Conservation (phyloP, 192 early-diverging fungal species). For the Entomortierella lignicola region DNA sequence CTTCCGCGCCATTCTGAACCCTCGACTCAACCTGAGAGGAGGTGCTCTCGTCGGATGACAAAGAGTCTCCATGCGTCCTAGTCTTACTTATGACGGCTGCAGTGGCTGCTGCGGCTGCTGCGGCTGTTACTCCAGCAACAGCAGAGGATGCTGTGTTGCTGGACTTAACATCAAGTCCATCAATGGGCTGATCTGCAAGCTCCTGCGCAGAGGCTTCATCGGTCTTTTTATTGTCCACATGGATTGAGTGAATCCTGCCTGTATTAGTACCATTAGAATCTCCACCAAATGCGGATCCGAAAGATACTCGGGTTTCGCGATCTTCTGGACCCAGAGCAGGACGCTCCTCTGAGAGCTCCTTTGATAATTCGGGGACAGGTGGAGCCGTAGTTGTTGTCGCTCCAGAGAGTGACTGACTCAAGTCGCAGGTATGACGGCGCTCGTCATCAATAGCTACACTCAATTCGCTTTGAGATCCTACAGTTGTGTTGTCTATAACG, state of each 20-base stretch:
- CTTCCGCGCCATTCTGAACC: neutral
- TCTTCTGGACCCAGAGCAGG: slow-evolving; percentile 2
- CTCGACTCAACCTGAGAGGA: neutral
- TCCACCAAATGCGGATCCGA: slow-evolving; percentile 46
- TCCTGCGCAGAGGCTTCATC: neutral
- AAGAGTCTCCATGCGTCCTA: neutral
- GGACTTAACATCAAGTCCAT: slow-evolving; percentile 24
- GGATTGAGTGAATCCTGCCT: slow-evolving; percentile 33
- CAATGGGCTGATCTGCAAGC: slow-evolving; percentile 17
- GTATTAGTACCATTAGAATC: slow-evolving; percentile 22
- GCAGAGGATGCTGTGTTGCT: no score
- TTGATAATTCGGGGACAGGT: slow-evolving; percentile 9
- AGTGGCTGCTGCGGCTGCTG: neutral
- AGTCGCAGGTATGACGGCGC: slow-evolving; percentile 46
- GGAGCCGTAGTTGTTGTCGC: slow-evolving; percentile 3
- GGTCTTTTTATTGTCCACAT: slow-evolving; percentile 1
- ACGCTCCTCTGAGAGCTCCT: slow-evolving; percentile 1
- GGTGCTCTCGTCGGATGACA: neutral
- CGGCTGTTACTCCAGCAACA: slow-evolving; percentile 39
- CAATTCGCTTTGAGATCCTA: neutral
- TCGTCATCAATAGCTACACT: slow-evolving; percentile 17
- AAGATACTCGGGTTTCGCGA: slow-evolving; percentile 21
- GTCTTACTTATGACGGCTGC: neutral
- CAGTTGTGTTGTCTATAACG: neutral
- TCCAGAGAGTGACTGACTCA: slow-evolving; percentile 25